A percentile compares a stretch with the other conserved stretches of the same genome.
Evolutionary conservation across 192 early-diverging fungal species (phyloP).

Genomic region (Entomortierella parvispora): DNA sequence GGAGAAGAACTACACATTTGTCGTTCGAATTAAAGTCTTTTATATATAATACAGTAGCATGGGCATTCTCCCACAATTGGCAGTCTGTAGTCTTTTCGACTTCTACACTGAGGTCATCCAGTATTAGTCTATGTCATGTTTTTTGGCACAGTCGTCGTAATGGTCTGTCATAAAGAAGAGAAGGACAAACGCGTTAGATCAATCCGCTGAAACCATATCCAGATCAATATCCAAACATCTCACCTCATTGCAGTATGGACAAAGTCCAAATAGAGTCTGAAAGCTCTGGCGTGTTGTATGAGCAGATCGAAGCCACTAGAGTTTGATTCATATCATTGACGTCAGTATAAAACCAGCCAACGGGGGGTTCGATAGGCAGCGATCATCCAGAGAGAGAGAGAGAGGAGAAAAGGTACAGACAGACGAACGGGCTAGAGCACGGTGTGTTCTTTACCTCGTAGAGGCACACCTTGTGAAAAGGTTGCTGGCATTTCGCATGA

Average conservation of each 20-base stretch:
- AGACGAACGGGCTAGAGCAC: not conserved
- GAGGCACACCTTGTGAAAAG: slow-evolving; percentile 28
- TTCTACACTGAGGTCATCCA: no score
- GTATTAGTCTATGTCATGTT: no score
- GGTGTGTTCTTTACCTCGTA: slow-evolving; percentile 23
- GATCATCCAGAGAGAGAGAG: not conserved
- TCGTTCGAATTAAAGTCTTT: no score
- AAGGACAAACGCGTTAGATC: not conserved
- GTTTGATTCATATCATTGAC: no score
- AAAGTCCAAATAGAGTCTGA: slow-evolving; percentile 43
- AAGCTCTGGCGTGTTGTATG: slow-evolving; percentile 45
- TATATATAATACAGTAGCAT: no score
- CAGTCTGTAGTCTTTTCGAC: no score
- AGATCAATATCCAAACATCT: no score
- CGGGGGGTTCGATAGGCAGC: no score
- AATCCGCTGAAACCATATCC: not conserved
- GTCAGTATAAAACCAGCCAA: no score
- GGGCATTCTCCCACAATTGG: no score
- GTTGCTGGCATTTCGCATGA: slow-evolving; percentile 37
- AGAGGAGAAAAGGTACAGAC: not conserved
- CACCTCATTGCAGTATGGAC: slow-evolving; percentile 47
- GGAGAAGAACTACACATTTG: no score
- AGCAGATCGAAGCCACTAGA: slow-evolving; percentile 37
- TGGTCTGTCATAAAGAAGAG: slow-evolving; percentile 31
- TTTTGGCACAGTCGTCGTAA: slow-evolving; percentile 41